Percentiles rank a stretch among this genome's conserved stretches.
Conservation (phyloP, 2,329 filamentous ascomycete genomes). For the Colletotrichum musae region DNA sequence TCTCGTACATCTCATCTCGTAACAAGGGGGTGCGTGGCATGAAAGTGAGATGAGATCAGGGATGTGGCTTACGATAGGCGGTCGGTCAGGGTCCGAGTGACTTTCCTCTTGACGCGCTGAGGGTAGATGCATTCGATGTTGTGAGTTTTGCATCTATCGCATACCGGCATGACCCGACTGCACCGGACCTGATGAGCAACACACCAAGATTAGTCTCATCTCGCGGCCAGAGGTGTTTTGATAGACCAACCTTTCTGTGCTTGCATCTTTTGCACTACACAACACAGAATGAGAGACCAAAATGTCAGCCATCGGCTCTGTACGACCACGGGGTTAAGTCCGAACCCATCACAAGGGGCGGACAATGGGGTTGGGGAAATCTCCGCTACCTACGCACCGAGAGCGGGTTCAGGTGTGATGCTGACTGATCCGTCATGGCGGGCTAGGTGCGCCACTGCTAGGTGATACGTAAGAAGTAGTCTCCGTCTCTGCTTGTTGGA, state of each 20-base stretch:
- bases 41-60: neutral
- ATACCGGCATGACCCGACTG: constrained; percentile 48
- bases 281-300: neutral
- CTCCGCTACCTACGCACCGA: constrained; percentile 30
- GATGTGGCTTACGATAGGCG: constrained; percentile 28
- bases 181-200: constrained; percentile 45
- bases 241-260: constrained; percentile 25
- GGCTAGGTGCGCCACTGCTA: neutral
- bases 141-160: constrained; percentile 47
- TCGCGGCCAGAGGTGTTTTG: neutral
- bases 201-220: too few species aligned
- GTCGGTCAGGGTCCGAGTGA: constrained; percentile 40
- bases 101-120: constrained; percentile 46
- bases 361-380: constrained; percentile 19
- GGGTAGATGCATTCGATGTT: constrained; percentile 48
- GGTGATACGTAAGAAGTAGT: too few species aligned
- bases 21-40: neutral
- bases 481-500: too few species aligned
- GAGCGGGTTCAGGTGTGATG: constrained; percentile 26
- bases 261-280: constrained; percentile 32
- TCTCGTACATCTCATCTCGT: neutral
- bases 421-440: constrained; percentile 29
- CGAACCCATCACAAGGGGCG: neutral
- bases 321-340: neutral
- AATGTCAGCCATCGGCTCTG: constrained; percentile 11